Percentiles rank a stretch among this genome's conserved stretches.
phyloP scores from a whole-genome alignment of 129 eudicot species.

The Pittosporum tobira region DNA sequence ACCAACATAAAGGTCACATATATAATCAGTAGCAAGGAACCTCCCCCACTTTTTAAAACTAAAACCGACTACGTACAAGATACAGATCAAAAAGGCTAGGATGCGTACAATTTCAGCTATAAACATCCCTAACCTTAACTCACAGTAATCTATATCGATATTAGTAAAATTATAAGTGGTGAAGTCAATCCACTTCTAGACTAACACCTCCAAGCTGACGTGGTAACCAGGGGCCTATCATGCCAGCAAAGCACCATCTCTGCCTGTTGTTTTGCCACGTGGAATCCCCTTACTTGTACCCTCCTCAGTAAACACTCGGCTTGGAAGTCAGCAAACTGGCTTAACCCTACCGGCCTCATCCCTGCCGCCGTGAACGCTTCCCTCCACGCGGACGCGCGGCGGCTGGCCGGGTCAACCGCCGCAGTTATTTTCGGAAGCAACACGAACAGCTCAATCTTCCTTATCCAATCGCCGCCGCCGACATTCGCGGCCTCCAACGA shows the following conservation, averaged over 20 bases:
- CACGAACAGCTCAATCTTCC: constrained; percentile 70
- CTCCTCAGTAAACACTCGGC: constrained; percentile 83
- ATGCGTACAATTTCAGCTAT: too few species aligned
- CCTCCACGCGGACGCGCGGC: constrained; percentile 59
- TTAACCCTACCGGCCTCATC: constrained; percentile 59
- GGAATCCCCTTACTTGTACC: constrained; percentile 87
- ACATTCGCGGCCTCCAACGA: constrained; percentile 71
- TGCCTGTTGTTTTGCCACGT: constrained; percentile 67
- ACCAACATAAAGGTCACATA: neutral
- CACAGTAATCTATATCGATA: neutral
- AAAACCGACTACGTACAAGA: neutral
- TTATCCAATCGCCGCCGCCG: constrained; percentile 58
- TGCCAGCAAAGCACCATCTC: constrained; percentile 99
- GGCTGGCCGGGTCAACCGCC: constrained; percentile 67
- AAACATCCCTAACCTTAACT: constrained; percentile 3
- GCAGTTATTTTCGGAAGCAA: constrained; percentile 71
- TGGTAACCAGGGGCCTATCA: constrained; percentile 77
- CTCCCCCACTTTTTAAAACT: neutral
- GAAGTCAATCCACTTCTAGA: neutral
- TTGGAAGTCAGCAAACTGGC: constrained; percentile 85
- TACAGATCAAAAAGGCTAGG: neutral
- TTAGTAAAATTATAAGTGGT: too few species aligned
- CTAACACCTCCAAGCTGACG: constrained; percentile 91
- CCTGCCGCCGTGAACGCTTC: constrained; percentile 71
- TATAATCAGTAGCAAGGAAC: too few species aligned